Evolutionary conservation across 164 flowering plant species (phyloP).

Genomic region (Vitis labrusca): DNA sequence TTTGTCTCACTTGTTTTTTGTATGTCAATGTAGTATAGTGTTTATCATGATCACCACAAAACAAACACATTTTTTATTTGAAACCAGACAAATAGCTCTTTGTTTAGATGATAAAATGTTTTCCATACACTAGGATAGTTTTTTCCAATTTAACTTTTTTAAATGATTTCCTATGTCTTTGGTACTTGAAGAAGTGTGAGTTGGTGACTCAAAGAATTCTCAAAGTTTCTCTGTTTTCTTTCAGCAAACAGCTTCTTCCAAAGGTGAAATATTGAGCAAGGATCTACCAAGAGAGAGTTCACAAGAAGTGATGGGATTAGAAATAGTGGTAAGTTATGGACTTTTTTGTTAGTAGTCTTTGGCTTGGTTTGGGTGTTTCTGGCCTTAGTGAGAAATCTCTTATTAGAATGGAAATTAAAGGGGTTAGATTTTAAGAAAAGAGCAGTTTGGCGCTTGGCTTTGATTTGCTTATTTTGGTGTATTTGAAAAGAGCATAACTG

Average conservation of each 20-base stretch:
- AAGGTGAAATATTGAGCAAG: conserved; percentile 27
- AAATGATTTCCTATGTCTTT: neutral
- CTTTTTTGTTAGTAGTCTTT: too few relatives aligned
- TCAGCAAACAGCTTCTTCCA: conserved; percentile 51
- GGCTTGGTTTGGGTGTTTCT: too few relatives aligned
- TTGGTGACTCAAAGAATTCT: neutral
- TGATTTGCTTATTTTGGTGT: too few relatives aligned
- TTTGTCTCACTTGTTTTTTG: neutral
- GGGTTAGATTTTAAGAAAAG: too few relatives aligned
- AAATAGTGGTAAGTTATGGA: conserved; percentile 26
- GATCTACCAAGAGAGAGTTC: conserved; percentile 37
- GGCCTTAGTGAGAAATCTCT: too few relatives aligned
- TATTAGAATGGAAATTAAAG: too few relatives aligned
- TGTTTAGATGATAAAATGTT: neutral
- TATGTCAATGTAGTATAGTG: neutral
- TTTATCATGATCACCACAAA: neutral
- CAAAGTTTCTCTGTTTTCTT: conserved; percentile 4
- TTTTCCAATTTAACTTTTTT: neutral
- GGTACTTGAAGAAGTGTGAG: neutral
- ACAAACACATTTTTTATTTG: neutral
- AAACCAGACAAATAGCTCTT: neutral
- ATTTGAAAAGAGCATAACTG: too few relatives aligned
- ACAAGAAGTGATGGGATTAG: conserved; percentile 31
- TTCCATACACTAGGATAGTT: neutral
- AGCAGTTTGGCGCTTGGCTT: too few relatives aligned